Evolutionary conservation across 1,139 yeast genomes (phyloP).

Genomic region (Debaryomyces robertsiae): DNA sequence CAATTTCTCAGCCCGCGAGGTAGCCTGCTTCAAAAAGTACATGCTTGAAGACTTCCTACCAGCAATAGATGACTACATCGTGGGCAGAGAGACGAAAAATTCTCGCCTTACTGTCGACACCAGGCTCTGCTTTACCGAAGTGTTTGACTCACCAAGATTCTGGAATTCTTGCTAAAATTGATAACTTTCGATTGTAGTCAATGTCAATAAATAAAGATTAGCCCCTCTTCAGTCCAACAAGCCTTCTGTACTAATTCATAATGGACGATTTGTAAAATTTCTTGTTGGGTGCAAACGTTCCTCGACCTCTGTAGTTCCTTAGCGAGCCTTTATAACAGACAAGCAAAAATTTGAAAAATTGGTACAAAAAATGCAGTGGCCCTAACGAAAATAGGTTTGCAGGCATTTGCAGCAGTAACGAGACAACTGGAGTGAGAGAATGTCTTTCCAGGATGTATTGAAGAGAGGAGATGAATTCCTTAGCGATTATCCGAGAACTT

Average conservation of each 20-base stretch:
- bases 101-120: not conserved
- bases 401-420: not conserved
- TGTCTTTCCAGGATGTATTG: conserved; percentile 77
- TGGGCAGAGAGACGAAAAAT: conserved; percentile 2
- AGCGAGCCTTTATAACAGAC: too few relatives aligned
- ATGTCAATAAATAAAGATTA: not conserved
- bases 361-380: conserved; percentile 1
- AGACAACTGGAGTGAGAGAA: conserved; percentile 21
- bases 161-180: not conserved
- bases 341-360: conserved; percentile 3
- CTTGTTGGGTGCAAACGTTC: not conserved
- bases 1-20: conserved; percentile 5
- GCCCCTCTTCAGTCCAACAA: too few relatives aligned
- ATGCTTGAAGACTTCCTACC: conserved; percentile 10
- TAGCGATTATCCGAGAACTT: conserved; percentile 58
- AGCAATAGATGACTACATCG: not conserved
- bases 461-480: conserved; percentile 77
- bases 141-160: conserved; percentile 3
- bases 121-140: conserved; percentile 9
- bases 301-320: not conserved
- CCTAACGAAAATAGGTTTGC: too few relatives aligned
- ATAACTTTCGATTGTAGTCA: not conserved
- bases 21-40: conserved; percentile 10
- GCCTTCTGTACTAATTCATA: too few relatives aligned
- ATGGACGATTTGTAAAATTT: too few relatives aligned